Conservation (phyloP, 148 eudicot species). For the Pharnaceum exiguum region DNA sequence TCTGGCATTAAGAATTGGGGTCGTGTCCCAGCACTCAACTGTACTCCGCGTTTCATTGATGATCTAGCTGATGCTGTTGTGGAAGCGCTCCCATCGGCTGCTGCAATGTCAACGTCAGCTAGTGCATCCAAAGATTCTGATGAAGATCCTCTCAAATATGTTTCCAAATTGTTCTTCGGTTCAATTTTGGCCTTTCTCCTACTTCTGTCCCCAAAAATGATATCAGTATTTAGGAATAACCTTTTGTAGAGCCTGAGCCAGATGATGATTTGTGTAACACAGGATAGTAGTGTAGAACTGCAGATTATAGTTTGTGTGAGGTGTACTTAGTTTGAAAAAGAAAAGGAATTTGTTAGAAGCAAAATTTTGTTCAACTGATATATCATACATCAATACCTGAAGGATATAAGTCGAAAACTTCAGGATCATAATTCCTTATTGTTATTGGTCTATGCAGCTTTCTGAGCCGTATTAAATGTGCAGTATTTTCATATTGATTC, state of each 20-base stretch:
- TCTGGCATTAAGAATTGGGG: slow-evolving; percentile 97
- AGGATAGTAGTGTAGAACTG: too few relatives aligned
- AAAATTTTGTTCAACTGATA: too few relatives aligned
- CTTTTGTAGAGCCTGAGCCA: slow-evolving; percentile 14
- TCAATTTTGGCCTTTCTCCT: slow-evolving; percentile 71
- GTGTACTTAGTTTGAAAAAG: too few relatives aligned
- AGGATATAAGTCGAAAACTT: too few relatives aligned
- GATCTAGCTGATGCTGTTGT: slow-evolving; percentile 95
- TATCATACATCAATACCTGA: too few relatives aligned
- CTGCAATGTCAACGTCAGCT: slow-evolving; percentile 41
- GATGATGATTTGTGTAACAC: too few relatives aligned
- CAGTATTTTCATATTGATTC: too few relatives aligned
- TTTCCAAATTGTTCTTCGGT: slow-evolving; percentile 67
- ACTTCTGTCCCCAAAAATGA: slow-evolving; percentile 68
- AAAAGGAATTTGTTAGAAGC: too few relatives aligned
- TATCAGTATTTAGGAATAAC: slow-evolving; percentile 29
- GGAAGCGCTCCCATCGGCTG: slow-evolving; percentile 82
- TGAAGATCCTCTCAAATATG: slow-evolving; percentile 40
- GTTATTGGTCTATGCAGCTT: too few relatives aligned
- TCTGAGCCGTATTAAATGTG: too few relatives aligned
- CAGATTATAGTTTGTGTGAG: too few relatives aligned
- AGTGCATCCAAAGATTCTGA: slow-evolving; percentile 31
- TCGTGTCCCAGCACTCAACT: slow-evolving; percentile 96
- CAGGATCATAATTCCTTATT: too few relatives aligned
- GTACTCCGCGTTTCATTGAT: slow-evolving; percentile 68